A percentile compares a stretch with the other conserved stretches of the same genome.
Evolutionary conservation across 2,329 filamentous ascomycete species (phyloP).

Genomic region (Davidsoniella eucalypti): DNA sequence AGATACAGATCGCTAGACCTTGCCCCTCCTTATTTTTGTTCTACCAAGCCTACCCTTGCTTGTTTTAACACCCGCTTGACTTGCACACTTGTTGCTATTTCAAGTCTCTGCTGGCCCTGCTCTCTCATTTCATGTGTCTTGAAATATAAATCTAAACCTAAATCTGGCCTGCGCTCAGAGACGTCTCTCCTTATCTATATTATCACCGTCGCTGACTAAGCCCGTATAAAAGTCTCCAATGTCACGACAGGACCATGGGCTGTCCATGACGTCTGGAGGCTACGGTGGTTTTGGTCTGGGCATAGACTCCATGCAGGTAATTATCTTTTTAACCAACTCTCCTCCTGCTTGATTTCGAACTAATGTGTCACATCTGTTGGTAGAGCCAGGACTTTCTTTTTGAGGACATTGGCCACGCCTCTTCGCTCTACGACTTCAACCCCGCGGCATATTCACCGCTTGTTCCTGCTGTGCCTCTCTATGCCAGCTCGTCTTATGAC

Average conservation of each 20-base stretch:
- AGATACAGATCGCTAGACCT: slow-evolving; percentile 9
- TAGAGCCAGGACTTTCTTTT: neutral
- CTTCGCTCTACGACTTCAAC: too few relatives aligned
- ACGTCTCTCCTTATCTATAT: neutral
- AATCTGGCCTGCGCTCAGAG: neutral
- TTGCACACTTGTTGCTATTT: neutral
- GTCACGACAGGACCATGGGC: neutral
- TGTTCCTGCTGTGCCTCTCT: too few relatives aligned
- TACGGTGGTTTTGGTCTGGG: neutral
- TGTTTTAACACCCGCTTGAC: too few relatives aligned
- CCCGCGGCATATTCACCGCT: too few relatives aligned
- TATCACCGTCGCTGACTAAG: too few relatives aligned
- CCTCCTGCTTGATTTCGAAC: neutral
- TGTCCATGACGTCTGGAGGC: neutral
- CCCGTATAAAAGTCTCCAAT: neutral
- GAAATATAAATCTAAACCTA: too few relatives aligned
- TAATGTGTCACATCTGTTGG: neutral
- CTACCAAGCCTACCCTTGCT: too few relatives aligned
- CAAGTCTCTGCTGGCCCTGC: too few relatives aligned
- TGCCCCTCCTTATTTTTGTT: neutral
- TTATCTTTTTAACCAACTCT: neutral
- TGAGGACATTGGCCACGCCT: too few relatives aligned
- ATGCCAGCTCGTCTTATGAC: too few relatives aligned
- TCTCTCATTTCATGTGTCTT: too few relatives aligned
- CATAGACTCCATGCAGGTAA: slow-evolving; percentile 1